These are phyloP conservation scores for Suillus cothurnatus DNA, from an alignment of 768 basidiomycete species.

Conservation along the genomic window DNA sequence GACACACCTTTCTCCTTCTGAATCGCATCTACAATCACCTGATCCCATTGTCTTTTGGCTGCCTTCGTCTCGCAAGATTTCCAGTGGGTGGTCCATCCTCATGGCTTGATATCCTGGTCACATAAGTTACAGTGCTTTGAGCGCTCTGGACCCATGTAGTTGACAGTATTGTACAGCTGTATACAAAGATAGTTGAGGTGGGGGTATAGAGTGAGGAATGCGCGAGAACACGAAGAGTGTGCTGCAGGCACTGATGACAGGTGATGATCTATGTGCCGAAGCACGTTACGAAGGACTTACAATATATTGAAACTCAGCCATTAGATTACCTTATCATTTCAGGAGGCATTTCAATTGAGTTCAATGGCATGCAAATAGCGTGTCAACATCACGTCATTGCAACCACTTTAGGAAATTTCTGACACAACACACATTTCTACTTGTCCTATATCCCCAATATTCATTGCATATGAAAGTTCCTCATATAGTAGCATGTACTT, in stretches of 20 bases:
- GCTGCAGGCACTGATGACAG: neutral
- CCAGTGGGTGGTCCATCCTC: neutral
- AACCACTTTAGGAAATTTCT: neutral
- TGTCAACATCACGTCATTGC: neutral
- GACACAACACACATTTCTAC: neutral
- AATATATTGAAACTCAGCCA: constrained; percentile 2
- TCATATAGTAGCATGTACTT: no score
- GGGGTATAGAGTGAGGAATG: neutral
- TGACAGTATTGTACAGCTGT: neutral
- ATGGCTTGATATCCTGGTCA: neutral
- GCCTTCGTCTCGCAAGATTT: neutral
- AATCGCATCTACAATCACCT: neutral
- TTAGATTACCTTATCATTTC: constrained; percentile 1
- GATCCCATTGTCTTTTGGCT: neutral
- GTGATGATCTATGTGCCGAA: neutral
- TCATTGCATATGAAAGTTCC: no score
- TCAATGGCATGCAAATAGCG: neutral
- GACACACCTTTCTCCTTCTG: neutral
- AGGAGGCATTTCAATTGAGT: neutral
- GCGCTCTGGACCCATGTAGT: constrained; percentile 1
- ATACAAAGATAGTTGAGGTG: neutral
- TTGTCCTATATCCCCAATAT: no score
- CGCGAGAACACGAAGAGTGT: neutral
- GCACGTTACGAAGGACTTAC: neutral
- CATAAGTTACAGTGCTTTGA: neutral